A percentile compares a stretch with the other conserved stretches of the same genome.
Conservation (phyloP, 345 rosid genomes). For the Aquilaria sinensis region DNA sequence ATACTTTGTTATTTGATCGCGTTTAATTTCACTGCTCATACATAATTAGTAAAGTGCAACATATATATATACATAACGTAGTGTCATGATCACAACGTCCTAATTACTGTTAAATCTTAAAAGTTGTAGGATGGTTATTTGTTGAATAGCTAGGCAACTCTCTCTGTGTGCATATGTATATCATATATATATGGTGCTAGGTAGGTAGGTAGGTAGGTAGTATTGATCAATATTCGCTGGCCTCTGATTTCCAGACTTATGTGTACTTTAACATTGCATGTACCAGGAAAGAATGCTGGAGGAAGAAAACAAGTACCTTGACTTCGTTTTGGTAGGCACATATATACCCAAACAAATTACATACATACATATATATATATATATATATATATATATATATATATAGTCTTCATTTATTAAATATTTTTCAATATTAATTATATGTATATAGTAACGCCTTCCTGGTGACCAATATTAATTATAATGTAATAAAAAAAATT, state of each 20-base stretch:
- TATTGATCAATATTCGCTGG: too few species aligned
- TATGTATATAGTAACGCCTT: neutral
- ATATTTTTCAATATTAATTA: neutral
- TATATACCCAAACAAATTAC: neutral
- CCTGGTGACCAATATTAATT: neutral
- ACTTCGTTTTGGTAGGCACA: constrained; percentile 32
- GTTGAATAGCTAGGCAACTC: neutral
- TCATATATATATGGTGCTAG: too few species aligned
- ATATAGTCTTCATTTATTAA: neutral
- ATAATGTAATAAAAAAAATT: neutral
- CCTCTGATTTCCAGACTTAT: too few species aligned
- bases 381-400: neutral
- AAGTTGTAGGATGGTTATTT: neutral
- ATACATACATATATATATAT: neutral
- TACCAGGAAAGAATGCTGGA: constrained; percentile 10
- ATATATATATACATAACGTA: too few species aligned
- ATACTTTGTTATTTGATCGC: too few species aligned
- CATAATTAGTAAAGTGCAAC: too few species aligned
- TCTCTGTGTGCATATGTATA: neutral
- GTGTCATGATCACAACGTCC: too few species aligned
- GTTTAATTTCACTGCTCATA: too few species aligned
- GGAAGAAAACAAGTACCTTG: constrained; percentile 40
- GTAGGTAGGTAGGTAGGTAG: too few species aligned
- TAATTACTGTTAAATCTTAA: neutral
- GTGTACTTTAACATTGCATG: too few species aligned